These are phyloP conservation scores for Mycena alexandri DNA, from an alignment of 768 basidiomycete genomes.

Conservation along the genomic window DNA sequence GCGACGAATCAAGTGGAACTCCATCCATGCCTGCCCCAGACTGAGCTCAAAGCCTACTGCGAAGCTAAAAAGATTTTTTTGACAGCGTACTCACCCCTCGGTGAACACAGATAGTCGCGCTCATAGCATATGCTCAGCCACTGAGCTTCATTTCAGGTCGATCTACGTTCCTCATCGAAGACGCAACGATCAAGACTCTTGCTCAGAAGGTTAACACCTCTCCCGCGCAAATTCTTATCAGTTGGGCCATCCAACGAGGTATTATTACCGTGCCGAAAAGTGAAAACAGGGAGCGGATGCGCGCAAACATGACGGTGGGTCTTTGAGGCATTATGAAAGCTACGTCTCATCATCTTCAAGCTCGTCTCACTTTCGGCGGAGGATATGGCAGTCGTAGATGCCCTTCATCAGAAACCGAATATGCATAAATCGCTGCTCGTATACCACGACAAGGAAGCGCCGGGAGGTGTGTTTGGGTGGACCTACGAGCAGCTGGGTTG, in stretches of 20 bases:
- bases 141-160: constrained; percentile 35
- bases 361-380: constrained; percentile 50
- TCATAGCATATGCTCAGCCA: too few species aligned
- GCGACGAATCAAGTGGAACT: constrained; percentile 69
- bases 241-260: constrained; percentile 75
- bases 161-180: constrained; percentile 47
- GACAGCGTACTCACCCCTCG: constrained; percentile 44
- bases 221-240: constrained; percentile 67
- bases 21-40: constrained; percentile 69
- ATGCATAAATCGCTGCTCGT: constrained; percentile 53
- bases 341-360: constrained; percentile 38
- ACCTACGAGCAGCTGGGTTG: constrained; percentile 59
- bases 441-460: constrained; percentile 6
- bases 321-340: constrained; percentile 45
- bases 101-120: neutral
- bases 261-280: constrained; percentile 75
- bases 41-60: constrained; percentile 63
- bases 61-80: constrained; percentile 62
- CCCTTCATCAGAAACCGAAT: constrained; percentile 54
- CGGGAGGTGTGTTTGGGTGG: constrained; percentile 56
- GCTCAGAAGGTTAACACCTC: constrained; percentile 51
- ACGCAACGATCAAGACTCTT: constrained; percentile 47
- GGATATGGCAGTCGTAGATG: constrained; percentile 56
- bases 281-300: constrained; percentile 60
- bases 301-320: constrained; percentile 58